phyloP scores from a whole-genome alignment of 2,329 filamentous ascomycete species.

The Diaporthe sp. region DNA sequence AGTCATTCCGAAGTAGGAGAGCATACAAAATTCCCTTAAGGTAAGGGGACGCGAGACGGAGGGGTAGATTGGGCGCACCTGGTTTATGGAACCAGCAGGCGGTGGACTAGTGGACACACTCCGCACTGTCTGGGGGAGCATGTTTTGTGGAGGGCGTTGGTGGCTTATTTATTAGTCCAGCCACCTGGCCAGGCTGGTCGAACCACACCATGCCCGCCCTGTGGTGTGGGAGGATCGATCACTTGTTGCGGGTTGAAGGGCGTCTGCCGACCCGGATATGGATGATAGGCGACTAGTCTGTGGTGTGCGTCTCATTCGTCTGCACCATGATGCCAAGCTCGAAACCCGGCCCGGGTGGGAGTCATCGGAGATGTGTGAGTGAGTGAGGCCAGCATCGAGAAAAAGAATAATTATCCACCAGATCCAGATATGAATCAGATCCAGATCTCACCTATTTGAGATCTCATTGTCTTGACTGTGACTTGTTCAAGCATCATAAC shows the following conservation, averaged over 20 bases:
- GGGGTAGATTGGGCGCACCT: conserved; percentile 16
- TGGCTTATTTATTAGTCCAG: conserved; percentile 20
- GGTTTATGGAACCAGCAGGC: not conserved
- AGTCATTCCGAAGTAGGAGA: conserved; percentile 31
- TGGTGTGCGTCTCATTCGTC: not conserved
- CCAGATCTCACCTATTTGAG: not conserved
- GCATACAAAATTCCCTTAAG: conserved; percentile 18
- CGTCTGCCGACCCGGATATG: conserved; percentile 22
- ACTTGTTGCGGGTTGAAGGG: conserved; percentile 21
- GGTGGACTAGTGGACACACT: not conserved
- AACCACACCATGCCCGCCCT: conserved; percentile 10
- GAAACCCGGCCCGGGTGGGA: not conserved
- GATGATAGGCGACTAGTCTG: not conserved
- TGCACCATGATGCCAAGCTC: conserved; percentile 4
- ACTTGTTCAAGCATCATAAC: not conserved
- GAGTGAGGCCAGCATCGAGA: not conserved
- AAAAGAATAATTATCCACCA: not conserved
- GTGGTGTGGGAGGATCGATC: conserved; percentile 11
- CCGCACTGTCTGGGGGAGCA: conserved; percentile 19
- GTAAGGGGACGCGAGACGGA: conserved; percentile 29
- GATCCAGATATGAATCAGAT: too few species aligned
- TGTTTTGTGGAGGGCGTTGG: conserved; percentile 11
- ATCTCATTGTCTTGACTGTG: not conserved
- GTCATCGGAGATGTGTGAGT: not conserved
- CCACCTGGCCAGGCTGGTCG: conserved; percentile 1